Base-by-base conservation (phyloP, 2,329 filamentous ascomycete genomes). In the Lachnellula occidentalis region DNA sequence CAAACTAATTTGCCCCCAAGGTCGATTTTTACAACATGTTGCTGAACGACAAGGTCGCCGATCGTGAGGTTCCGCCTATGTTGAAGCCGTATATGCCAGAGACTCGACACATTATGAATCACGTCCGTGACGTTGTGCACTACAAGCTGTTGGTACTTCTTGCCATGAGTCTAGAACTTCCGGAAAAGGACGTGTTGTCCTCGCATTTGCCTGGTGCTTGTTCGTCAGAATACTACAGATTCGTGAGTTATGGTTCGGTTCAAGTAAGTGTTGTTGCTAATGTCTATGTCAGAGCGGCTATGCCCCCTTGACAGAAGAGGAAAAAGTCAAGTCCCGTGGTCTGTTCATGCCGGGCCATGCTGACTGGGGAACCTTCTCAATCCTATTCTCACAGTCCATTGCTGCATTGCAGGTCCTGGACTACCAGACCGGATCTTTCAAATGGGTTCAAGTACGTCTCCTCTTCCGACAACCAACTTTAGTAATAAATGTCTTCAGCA, bases 261-360 rank as follows among this genome's bases (percentile, higher is more conserved):
- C 9, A 31, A 31, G 4, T 11, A 31, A 31, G 2, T 31, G 12
- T 9, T 31, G 12, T 3, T 31, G 12, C 12, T 31, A 12, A 31
- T 12, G 8, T 12, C 27, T 9, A 31, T 12, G 1, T 31, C 27
- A 31, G 27, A 31, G 27, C 27, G 27, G 27, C 41, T 74, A 72
- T 51, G 63, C 67, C 36, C 71, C 71, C 2, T 65, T 71, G 4
- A 62, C 66, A 3, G 61, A 59, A 11, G 68, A 68, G 34, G 71
- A 71, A 12, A 71, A 72, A 45, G 64, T 66, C 34, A 70, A 69
- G 50, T 69, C 70, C 49, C 62, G 71, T 12, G 68, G 72, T 53
- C 68, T 71, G 15, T 73, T 69, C 64, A 69, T 71, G 3, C 65
- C 71, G 14, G 72, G 69, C n/a, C 72, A 74, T 61, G 73, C 72